A percentile compares a stretch with the other conserved stretches of the same genome.
phyloP scores from a whole-genome alignment of 805 yeast species.

The Trichomonascus vanleenenianus region DNA sequence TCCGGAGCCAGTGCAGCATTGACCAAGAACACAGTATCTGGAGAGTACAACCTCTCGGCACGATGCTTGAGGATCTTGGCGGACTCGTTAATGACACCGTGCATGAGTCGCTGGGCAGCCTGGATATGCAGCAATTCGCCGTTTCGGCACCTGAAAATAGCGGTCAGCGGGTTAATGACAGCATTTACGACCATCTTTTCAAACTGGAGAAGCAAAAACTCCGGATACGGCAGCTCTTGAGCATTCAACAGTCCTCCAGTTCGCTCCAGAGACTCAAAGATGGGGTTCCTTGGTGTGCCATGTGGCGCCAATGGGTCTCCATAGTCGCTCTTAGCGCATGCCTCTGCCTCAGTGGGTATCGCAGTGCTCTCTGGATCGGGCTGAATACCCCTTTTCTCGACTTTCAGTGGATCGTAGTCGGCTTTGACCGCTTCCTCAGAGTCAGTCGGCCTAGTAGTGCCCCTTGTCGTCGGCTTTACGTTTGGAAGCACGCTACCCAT shows the following conservation, averaged over 20 bases:
- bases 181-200: conserved; percentile 74
- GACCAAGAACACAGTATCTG: conserved; percentile 6
- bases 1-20: conserved; percentile 15
- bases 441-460: conserved; percentile 6
- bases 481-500: not conserved
- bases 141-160: conserved; percentile 67
- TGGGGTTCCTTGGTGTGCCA: not conserved
- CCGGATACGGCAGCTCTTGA: conserved; percentile 30
- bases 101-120: conserved; percentile 31
- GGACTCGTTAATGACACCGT: conserved; percentile 39
- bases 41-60: conserved; percentile 17
- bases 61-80: conserved; percentile 34
- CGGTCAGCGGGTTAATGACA: conserved; percentile 78
- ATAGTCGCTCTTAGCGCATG: conserved; percentile 8
- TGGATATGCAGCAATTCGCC: conserved; percentile 54
- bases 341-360: conserved; percentile 9
- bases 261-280: conserved; percentile 8
- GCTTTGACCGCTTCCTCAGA: conserved; percentile 15
- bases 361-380: not conserved
- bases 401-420: conserved; percentile 5
- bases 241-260: conserved; percentile 13
- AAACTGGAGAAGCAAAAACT: conserved; percentile 51
- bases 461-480: not conserved
- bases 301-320: not conserved
- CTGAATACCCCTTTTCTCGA: not conserved